Evolutionary conservation across 192 early-diverging fungal species (phyloP).

Genomic region (Linnemannia elongata): DNA sequence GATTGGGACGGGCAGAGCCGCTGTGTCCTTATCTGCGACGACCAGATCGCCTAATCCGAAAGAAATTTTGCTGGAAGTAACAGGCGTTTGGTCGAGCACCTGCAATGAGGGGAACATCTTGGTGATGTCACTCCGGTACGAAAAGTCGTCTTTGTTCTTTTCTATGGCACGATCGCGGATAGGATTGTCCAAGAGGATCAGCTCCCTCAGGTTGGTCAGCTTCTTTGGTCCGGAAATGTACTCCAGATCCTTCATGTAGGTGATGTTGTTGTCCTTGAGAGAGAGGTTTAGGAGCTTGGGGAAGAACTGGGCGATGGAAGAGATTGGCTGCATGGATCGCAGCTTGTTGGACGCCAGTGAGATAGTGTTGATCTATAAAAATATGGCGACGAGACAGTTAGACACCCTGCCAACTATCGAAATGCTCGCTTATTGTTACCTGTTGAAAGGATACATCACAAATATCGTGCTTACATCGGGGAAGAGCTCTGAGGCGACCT

Average conservation of each 20-base stretch:
- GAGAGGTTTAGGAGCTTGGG: conserved; percentile 57
- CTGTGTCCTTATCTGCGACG: not conserved
- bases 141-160: conserved; percentile 43
- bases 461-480: conserved; percentile 13
- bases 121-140: conserved; percentile 52
- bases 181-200: conserved; percentile 60
- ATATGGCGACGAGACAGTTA: not conserved
- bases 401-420: not conserved
- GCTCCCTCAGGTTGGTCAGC: conserved; percentile 47
- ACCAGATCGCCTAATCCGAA: conserved; percentile 42
- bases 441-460: not conserved
- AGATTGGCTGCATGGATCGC: conserved; percentile 30
- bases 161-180: conserved; percentile 30
- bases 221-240: conserved; percentile 41
- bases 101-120: conserved; percentile 57
- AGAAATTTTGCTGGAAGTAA: conserved; percentile 30
- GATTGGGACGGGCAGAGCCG: conserved; percentile 31
- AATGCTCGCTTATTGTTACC: not conserved
- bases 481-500: conserved; percentile 23
- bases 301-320: conserved; percentile 38
- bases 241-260: conserved; percentile 46
- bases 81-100: conserved; percentile 51
- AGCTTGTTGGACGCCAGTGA: conserved; percentile 52
- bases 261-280: conserved; percentile 55
- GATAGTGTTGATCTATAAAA: conserved; percentile 45